Conservation (phyloP, 768 basidiomycete genomes). For the Tulasnella sp. region DNA sequence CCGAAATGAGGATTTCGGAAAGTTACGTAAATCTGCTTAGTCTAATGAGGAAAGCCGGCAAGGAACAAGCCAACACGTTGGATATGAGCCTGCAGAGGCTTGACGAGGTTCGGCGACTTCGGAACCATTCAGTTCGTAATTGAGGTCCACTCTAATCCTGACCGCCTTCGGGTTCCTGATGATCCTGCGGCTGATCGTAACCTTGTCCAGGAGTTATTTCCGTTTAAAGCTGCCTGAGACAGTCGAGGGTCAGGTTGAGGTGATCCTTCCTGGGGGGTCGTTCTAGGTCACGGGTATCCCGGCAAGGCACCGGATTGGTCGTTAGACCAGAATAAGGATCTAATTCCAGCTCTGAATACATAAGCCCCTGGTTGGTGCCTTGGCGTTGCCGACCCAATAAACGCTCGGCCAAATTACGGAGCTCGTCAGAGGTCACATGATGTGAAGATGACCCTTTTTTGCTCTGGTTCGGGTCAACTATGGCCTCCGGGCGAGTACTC, state of each 20-base stretch:
- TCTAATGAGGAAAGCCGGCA: neutral
- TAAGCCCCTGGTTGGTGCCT: neutral
- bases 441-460: neutral
- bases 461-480: neutral
- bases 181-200: neutral
- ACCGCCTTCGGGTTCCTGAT: neutral
- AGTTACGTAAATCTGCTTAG: neutral
- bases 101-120: neutral
- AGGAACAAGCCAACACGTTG: neutral
- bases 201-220: neutral
- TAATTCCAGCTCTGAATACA: neutral
- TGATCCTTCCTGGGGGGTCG: neutral
- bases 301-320: neutral
- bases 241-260: neutral
- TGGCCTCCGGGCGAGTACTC: neutral
- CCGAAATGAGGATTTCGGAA: neutral
- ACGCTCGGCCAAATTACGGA: constrained; percentile 3
- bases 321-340: neutral
- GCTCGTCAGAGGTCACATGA: neutral
- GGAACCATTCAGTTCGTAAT: constrained; percentile 6
- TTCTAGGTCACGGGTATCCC: neutral
- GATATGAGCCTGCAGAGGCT: neutral
- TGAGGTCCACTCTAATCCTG: neutral
- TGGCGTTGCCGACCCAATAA: neutral
- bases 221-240: neutral